phyloP scores from a whole-genome alignment of 2,329 filamentous ascomycete genomes.

The Ophiostoma quercus region DNA sequence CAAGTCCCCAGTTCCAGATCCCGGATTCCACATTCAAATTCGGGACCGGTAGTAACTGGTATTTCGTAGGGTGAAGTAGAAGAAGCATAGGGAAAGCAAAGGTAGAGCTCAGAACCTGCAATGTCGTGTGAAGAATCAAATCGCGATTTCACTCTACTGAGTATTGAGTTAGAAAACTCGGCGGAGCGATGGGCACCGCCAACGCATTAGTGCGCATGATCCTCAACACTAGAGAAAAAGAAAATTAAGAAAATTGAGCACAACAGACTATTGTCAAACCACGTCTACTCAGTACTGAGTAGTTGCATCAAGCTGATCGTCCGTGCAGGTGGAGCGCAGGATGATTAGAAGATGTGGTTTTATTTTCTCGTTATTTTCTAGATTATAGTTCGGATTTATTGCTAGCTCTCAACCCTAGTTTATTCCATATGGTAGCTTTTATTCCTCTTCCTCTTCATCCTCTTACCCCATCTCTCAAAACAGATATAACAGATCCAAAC shows the following conservation, averaged over 20 bases:
- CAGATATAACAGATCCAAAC: background rate
- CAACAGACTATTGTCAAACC: conserved; percentile 5
- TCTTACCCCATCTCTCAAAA: background rate
- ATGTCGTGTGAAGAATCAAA: too few species aligned
- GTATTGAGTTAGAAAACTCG: background rate
- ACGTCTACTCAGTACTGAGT: background rate
- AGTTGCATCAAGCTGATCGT: conserved; percentile 8
- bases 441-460: background rate
- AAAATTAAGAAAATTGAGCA: background rate
- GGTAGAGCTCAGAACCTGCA: too few species aligned
- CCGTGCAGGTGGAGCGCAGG: background rate
- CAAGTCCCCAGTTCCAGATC: background rate
- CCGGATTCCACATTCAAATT: background rate
- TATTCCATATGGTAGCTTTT: background rate
- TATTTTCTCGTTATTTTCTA: background rate
- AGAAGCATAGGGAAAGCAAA: background rate
- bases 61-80: background rate
- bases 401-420: background rate
- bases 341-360: background rate
- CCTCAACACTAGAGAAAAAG: background rate
- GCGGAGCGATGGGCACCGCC: background rate
- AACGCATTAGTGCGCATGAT: background rate
- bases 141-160: background rate
- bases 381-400: background rate
- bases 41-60: background rate